A percentile compares a stretch with the other conserved stretches of the same genome.
Evolutionary conservation across 2,329 filamentous ascomycete genomes (phyloP).

Genomic region (Fusarium equiseti): DNA sequence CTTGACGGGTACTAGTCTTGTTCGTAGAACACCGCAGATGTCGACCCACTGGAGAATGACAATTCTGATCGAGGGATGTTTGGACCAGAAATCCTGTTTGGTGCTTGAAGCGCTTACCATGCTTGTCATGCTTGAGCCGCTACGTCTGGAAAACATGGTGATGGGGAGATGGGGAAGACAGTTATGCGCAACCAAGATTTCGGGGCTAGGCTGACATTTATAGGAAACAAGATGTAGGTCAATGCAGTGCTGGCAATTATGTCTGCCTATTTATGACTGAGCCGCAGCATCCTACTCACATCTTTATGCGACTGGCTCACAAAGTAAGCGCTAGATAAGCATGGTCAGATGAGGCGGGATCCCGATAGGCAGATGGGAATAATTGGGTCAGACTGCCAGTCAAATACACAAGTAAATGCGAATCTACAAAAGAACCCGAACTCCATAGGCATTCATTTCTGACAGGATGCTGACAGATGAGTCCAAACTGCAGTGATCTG

Average conservation of each 20-base stretch:
- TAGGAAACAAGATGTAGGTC: fast-evolving
- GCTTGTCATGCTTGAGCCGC: background rate
- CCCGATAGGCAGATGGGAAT: too few species aligned
- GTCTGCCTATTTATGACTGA: background rate
- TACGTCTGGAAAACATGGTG: background rate
- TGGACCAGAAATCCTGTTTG: background rate
- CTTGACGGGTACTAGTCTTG: background rate
- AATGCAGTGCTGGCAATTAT: background rate
- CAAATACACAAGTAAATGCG: background rate
- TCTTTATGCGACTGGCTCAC: background rate
- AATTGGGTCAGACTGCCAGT: background rate
- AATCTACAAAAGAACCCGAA: fast-evolving
- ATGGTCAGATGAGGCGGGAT: background rate
- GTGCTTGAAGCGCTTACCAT: background rate
- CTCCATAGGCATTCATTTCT: background rate
- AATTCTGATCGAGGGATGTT: background rate
- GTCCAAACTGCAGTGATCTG: background rate
- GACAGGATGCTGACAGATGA: background rate
- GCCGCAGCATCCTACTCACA: background rate
- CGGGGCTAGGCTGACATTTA: background rate
- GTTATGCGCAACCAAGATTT: fast-evolving
- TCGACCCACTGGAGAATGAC: slow-evolving; percentile 21
- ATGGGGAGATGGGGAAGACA: background rate
- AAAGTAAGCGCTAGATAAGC: background rate
- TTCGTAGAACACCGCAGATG: slow-evolving; percentile 2